phyloP scores from a whole-genome alignment of 306 rosid species.

The Rosa lucieae region DNA sequence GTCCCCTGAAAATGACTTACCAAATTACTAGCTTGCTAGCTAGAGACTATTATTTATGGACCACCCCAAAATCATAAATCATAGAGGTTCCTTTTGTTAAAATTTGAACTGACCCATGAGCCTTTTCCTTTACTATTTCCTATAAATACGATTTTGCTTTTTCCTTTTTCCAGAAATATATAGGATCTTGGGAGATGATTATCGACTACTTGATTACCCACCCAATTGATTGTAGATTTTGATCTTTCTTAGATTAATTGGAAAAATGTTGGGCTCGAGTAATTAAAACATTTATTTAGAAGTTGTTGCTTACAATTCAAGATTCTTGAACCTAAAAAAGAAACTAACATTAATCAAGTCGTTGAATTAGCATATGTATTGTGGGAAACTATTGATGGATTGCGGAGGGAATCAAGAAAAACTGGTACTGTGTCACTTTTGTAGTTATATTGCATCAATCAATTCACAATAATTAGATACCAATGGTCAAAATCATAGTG shows the following conservation, averaged over 20 bases:
- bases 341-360: background rate
- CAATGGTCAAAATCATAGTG: background rate
- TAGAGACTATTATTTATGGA: background rate
- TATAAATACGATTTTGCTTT: background rate
- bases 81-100: background rate
- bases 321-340: background rate
- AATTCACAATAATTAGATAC: background rate
- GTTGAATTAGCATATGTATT: background rate
- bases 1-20: background rate
- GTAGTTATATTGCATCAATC: conserved; percentile 14
- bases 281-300: background rate
- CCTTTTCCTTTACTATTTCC: background rate
- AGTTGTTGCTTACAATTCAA: background rate
- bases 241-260: too few relatives aligned
- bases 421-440: background rate
- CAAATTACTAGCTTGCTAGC: background rate
- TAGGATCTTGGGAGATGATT: background rate
- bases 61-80: conserved; percentile 4
- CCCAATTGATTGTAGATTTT: background rate
- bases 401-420: background rate
- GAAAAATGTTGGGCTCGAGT: background rate
- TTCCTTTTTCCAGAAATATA: background rate
- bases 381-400: background rate
- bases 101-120: background rate
- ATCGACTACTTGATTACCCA: background rate